Evolutionary conservation across 306 rosid species (phyloP), one percentile per base, ranked within the genome.

Genomic region (Dalbergia oliveri): DNA sequence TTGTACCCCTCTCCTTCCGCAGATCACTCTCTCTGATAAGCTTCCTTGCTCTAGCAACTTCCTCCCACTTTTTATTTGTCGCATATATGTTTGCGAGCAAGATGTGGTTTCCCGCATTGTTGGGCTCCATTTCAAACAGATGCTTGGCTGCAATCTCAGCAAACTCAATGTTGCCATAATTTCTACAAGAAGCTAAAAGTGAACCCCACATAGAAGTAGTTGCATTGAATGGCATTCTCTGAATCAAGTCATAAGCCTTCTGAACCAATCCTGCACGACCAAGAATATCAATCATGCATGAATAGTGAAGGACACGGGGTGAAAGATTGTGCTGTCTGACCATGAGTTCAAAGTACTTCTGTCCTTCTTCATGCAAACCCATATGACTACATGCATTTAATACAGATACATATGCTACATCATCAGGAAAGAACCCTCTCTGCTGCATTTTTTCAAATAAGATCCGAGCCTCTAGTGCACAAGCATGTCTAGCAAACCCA

Each of bases 361-460:
- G 79, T 35, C 90, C 97, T 54, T 88, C 83, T 81, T 90, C 83
- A 54, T 91, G 87, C 84, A 90, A 84, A 50, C 97, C 97, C 91
- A 88, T 88, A 81, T 90, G 97, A 80, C 97, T 86, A 41, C 99
- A 94, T 2, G 94, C 91, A 53, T 88, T 86, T 66, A 93, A 79
- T 21, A 93, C 86, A 45, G 93, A 83, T 66, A 91, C 57, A 69
- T 90, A 91, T 3, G 97, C 88, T 54, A 94, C 90, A 64, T 93
- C 91, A 77, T 93, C 88, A 14, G 97, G 99, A 80, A 11, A 56
- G 51, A 85, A 59, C 64, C 94, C 94, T 23, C 57, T 77, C 77
- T 90, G 94, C 87, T 90, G 97, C 97, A 94, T 88, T 85, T 94
- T 94, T 90, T 94, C 99, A 9, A 94, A 91, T 68, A 94, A 78